Conservation (phyloP, 352 stramenopile species). For the Phytophthora fragariae region DNA sequence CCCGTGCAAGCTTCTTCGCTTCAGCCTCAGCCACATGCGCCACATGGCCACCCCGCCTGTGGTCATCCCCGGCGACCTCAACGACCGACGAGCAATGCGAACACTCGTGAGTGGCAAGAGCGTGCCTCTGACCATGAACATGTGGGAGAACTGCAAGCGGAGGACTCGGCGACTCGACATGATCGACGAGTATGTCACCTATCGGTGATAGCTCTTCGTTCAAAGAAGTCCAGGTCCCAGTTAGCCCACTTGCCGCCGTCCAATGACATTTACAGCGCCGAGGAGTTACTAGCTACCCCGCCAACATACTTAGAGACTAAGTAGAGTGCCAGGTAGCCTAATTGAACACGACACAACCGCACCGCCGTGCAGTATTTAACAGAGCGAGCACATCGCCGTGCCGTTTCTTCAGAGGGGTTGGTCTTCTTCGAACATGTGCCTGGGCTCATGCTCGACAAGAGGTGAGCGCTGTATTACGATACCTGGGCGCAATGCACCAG, state of each 20-base stretch:
- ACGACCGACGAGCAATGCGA: slow-evolving; percentile 34
- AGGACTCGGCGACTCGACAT: slow-evolving; percentile 46
- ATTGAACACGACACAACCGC: slow-evolving; percentile 25
- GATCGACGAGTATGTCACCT: slow-evolving; percentile 55
- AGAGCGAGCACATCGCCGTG: not conserved
- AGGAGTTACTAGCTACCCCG: slow-evolving; percentile 14
- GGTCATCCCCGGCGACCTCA: slow-evolving; percentile 47
- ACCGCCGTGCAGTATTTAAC: slow-evolving; percentile 5
- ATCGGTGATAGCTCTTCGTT: slow-evolving; percentile 26
- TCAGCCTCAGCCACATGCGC: slow-evolving; percentile 59
- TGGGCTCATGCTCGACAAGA: not conserved
- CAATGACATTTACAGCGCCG: slow-evolving; percentile 15
- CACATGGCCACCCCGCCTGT: slow-evolving; percentile 56
- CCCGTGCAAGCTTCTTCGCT: slow-evolving; percentile 49
- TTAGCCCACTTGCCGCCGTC: slow-evolving; percentile 18
- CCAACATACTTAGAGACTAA: slow-evolving; percentile 5
- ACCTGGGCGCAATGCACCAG: not conserved
- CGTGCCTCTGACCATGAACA: slow-evolving; percentile 53
- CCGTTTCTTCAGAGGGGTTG: not conserved
- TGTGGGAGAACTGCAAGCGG: slow-evolving; percentile 60
- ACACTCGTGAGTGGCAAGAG: slow-evolving; percentile 53
- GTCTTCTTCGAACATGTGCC: not conserved
- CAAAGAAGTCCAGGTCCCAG: slow-evolving; percentile 9
- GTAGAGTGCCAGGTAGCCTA: slow-evolving; percentile 23
- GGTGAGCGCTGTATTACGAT: not conserved